These are phyloP conservation scores for Mortierella sp. DNA, from an alignment of 371 early-diverging fungal genomes.

Conservation along the genomic window DNA sequence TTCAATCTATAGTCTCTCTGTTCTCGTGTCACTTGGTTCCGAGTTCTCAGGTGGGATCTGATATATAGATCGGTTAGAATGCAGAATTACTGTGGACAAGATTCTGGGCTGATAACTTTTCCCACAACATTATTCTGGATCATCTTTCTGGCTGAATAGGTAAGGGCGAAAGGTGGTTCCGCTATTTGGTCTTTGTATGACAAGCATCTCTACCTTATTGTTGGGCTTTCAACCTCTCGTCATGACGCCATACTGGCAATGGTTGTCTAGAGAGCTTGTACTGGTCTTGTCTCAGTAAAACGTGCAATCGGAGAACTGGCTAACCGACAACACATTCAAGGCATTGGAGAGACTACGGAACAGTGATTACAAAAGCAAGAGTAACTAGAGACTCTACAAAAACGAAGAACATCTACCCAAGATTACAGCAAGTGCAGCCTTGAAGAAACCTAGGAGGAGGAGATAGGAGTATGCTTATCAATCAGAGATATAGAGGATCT, in stretches of 20 bases:
- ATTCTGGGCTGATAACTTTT: constrained; percentile 37
- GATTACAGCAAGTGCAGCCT: neutral
- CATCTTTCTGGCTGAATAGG: constrained; percentile 35
- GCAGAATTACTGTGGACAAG: constrained; percentile 32
- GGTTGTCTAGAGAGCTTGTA: constrained; percentile 31
- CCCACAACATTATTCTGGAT: constrained; percentile 26
- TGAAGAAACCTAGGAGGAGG: neutral
- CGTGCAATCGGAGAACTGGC: constrained; percentile 42
- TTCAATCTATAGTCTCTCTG: constrained; percentile 33
- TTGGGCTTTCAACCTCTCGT: constrained; percentile 20
- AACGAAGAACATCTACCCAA: neutral
- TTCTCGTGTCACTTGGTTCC: constrained; percentile 42
- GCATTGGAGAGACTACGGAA: neutral
- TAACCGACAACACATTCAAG: constrained; percentile 22
- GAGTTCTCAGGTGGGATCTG: constrained; percentile 30
- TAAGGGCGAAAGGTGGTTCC: constrained; percentile 33
- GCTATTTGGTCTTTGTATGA: constrained; percentile 30
- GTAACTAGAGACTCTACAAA: neutral
- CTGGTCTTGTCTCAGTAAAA: constrained; percentile 32
- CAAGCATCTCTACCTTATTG: constrained; percentile 27
- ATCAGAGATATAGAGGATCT: too few species aligned
- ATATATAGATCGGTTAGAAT: constrained; percentile 45
- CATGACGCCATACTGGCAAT: constrained; percentile 39
- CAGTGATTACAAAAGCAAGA: neutral
- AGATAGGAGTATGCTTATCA: too few species aligned